Evolutionary conservation across 441 rosid species (phyloP).

Genomic region (Arabidopsis lyrata): DNA sequence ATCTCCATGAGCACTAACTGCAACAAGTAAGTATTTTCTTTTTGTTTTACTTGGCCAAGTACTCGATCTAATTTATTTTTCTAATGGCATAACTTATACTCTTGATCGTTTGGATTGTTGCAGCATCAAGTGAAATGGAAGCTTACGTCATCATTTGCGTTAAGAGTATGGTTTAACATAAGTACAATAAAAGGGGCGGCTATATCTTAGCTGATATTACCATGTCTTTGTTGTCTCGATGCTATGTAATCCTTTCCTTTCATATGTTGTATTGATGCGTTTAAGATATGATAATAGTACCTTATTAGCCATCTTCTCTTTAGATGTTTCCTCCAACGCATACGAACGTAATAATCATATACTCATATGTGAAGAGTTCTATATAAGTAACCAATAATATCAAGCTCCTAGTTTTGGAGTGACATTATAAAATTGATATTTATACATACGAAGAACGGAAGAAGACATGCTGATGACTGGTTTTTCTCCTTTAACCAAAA

Average conservation of each 20-base stretch:
- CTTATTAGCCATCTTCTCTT: background rate
- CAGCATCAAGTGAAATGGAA: slow-evolving; percentile 40
- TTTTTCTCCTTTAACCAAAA: background rate
- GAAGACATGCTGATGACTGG: background rate
- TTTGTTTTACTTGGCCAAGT: background rate
- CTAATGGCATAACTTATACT: background rate
- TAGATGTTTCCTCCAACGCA: background rate
- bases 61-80: background rate
- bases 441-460: background rate
- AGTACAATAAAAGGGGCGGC: slow-evolving; percentile 34
- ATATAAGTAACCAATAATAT: background rate
- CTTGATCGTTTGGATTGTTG: slow-evolving; percentile 16
- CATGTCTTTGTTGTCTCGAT: background rate
- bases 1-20: slow-evolving; percentile 57
- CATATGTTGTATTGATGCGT: background rate
- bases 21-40: slow-evolving; percentile 40
- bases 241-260: slow-evolving; percentile 13
- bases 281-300: slow-evolving; percentile 17
- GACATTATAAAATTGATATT: background rate
- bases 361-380: background rate
- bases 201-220: slow-evolving; percentile 8
- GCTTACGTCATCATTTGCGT: background rate
- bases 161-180: slow-evolving; percentile 11
- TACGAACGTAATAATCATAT: background rate
- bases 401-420: background rate